These are phyloP conservation scores for Mycena rosella DNA, from an alignment of 768 basidiomycete species.

Conservation along the genomic window DNA sequence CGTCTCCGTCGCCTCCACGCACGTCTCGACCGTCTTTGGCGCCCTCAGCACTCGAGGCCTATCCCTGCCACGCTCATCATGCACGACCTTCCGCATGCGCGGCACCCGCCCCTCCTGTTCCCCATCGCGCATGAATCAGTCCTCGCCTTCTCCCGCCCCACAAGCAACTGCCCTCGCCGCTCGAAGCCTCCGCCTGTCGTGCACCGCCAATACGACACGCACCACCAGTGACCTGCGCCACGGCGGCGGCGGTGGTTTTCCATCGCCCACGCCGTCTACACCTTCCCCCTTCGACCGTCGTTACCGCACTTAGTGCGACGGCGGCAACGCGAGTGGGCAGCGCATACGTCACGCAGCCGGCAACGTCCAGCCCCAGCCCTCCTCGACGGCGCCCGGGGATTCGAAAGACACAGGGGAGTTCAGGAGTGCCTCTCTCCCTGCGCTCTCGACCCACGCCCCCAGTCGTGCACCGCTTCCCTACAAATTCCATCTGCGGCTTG, in stretches of 20 bases:
- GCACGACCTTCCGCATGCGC: neutral
- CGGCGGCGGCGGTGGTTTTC: too few relatives aligned
- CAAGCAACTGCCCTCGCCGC: too few relatives aligned
- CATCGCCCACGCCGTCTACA: too few relatives aligned
- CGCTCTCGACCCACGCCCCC: neutral
- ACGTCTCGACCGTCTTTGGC: neutral
- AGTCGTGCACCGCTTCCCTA: constrained; percentile 4
- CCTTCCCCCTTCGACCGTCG: too few relatives aligned
- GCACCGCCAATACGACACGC: too few relatives aligned
- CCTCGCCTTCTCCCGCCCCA: neutral
- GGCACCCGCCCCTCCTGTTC: neutral
- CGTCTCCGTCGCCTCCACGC: neutral
- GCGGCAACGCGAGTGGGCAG: too few relatives aligned
- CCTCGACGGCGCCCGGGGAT: constrained; percentile 69
- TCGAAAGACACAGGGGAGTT: neutral
- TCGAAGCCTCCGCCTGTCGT: too few relatives aligned
- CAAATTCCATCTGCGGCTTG: neutral
- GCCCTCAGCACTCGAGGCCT: neutral
- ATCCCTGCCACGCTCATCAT: too few relatives aligned
- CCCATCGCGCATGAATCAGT: neutral
- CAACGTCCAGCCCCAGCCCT: too few relatives aligned
- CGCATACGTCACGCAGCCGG: too few relatives aligned
- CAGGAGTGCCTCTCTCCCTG: neutral
- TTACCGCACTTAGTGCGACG: too few relatives aligned
- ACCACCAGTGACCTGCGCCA: too few relatives aligned